Evolutionary conservation across 345 rosid species (phyloP).

Genomic region (Bruguiera sexangula): DNA sequence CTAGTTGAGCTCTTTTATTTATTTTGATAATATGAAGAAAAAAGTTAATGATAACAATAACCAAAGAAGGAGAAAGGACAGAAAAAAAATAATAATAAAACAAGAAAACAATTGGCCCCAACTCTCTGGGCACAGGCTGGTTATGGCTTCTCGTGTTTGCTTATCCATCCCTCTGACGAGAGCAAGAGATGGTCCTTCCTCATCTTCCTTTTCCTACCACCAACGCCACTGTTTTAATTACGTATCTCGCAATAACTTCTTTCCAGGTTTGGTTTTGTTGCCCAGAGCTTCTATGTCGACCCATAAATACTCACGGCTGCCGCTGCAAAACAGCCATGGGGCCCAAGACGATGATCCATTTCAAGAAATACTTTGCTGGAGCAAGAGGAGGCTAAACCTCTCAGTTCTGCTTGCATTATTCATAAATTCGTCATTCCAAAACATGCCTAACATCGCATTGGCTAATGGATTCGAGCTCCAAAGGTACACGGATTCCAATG

Average conservation of each 20-base stretch:
- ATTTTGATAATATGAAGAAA: too few relatives aligned
- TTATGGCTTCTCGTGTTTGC: slow-evolving; percentile 20
- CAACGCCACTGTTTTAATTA: not conserved
- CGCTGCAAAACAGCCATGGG: not conserved
- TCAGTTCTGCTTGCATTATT: slow-evolving; percentile 46
- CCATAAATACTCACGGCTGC: not conserved
- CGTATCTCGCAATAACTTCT: not conserved
- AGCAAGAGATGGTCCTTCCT: too few relatives aligned
- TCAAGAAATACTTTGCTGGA: slow-evolving; percentile 12
- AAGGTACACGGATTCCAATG: slow-evolving; percentile 57
- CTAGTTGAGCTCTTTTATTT: too few relatives aligned
- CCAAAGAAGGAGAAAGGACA: too few relatives aligned
- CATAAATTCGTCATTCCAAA: slow-evolving; percentile 39
- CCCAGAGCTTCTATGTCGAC: slow-evolving; percentile 10
- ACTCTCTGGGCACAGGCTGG: not conserved
- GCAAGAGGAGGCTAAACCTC: slow-evolving; percentile 53
- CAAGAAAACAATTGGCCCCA: too few relatives aligned
- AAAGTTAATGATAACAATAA: too few relatives aligned
- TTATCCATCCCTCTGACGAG: slow-evolving; percentile 4
- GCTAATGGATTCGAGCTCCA: slow-evolving; percentile 45
- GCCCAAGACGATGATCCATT: not conserved
- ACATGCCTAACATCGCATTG: slow-evolving; percentile 24
- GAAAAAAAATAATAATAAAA: too few relatives aligned
- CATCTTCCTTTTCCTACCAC: not conserved
- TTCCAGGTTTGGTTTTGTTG: slow-evolving; percentile 4